These are phyloP conservation scores for Xylaria sp. DNA, from an alignment of 2,329 filamentous ascomycete species.

Conservation along the genomic window DNA sequence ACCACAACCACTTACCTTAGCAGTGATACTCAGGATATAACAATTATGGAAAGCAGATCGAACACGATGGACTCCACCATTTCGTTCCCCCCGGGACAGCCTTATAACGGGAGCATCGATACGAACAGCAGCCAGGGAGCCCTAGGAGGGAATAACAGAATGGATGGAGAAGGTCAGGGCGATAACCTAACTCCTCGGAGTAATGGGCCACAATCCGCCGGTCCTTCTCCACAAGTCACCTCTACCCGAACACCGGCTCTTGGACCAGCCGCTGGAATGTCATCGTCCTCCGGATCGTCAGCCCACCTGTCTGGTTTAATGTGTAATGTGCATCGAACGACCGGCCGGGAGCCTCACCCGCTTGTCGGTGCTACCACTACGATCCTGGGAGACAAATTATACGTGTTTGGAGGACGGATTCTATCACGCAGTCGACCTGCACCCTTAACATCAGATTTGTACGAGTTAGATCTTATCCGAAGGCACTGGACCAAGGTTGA, in stretches of 20 bases:
- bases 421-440: slow-evolving; percentile 83
- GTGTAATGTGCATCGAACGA: slow-evolving; percentile 84
- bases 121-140: slow-evolving; percentile 60
- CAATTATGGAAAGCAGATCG: slow-evolving; percentile 54
- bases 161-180: slow-evolving; percentile 59
- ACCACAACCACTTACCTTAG: slow-evolving; percentile 51
- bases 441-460: slow-evolving; percentile 87
- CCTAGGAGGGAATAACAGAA: slow-evolving; percentile 54
- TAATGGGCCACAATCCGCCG: slow-evolving; percentile 64
- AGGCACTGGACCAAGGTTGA: slow-evolving; percentile 95
- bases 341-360: slow-evolving; percentile 88
- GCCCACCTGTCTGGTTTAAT: slow-evolving; percentile 72
- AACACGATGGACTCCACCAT: slow-evolving; percentile 61
- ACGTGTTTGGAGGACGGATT: slow-evolving; percentile 93
- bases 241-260: slow-evolving; percentile 53
- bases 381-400: slow-evolving; percentile 92
- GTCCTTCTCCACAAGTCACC: slow-evolving; percentile 63
- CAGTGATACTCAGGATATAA: slow-evolving; percentile 42
- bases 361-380: slow-evolving; percentile 96
- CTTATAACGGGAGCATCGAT: slow-evolving; percentile 54
- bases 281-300: slow-evolving; percentile 59
- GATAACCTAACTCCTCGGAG: slow-evolving; percentile 63
- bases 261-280: slow-evolving; percentile 54
- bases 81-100: slow-evolving; percentile 46
- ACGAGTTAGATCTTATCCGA: slow-evolving; percentile 89